phyloP scores from a whole-genome alignment of 345 rosid genomes.

The Eucalyptus polyanthemos region DNA sequence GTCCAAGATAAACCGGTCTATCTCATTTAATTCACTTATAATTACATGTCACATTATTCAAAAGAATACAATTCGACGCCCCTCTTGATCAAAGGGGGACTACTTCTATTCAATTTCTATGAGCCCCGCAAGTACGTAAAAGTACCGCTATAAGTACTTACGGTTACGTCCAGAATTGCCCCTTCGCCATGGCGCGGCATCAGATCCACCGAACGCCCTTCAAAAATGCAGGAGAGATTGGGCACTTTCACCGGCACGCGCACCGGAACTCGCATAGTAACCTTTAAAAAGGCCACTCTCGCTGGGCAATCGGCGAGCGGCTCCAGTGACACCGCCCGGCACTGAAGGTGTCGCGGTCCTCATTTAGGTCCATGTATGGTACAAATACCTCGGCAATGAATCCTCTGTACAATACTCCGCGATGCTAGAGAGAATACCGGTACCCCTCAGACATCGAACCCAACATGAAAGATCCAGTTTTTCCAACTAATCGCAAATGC shows the following conservation, averaged over 20 bases:
- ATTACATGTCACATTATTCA: not conserved
- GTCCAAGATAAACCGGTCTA: not conserved
- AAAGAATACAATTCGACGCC: not conserved
- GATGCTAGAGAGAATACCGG: not conserved
- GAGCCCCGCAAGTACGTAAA: not conserved
- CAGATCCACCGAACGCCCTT: not conserved
- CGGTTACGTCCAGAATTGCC: not conserved
- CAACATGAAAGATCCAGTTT: not conserved
- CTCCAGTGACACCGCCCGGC: not conserved
- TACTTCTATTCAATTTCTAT: not conserved
- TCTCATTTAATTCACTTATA: not conserved
- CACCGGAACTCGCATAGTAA: not conserved
- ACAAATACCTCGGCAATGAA: not conserved
- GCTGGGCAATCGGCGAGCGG: not conserved
- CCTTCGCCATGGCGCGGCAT: not conserved
- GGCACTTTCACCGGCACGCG: rapidly evolving
- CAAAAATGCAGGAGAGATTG: not conserved
- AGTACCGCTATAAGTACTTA: not conserved
- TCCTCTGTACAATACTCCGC: not conserved
- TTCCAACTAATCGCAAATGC: not conserved
- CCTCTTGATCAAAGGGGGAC: not conserved
- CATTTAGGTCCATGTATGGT: not conserved
- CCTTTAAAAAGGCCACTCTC: rapidly evolving
- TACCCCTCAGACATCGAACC: not conserved
- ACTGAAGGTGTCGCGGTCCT: not conserved